Evolutionary conservation across 2,329 filamentous ascomycete genomes (phyloP), one percentile per base, ranked within the genome.

Genomic region (Aspergillus sp.): DNA sequence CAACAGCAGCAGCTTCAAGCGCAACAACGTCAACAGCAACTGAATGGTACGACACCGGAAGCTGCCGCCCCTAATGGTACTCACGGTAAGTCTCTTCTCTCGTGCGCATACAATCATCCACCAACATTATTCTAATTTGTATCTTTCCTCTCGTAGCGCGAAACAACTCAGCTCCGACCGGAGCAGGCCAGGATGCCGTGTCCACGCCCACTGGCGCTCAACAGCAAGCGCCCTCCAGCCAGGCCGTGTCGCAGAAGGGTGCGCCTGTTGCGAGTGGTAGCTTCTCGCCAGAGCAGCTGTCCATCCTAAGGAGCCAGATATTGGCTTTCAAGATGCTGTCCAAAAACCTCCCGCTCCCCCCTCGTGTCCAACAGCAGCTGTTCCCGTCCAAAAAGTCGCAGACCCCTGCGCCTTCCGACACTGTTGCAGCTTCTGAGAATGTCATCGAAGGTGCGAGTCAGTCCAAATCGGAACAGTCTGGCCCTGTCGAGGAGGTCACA

Each of bases 251-350:
- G 10, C 65, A 67, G 23, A 69, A 72, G 51, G 64, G 61, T 32
- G 67, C 60, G 4, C 58, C 64, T 6, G 61, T 62, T 34, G 58
- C 67, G n/a, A 64, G 65, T 42, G 80, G 81, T 47, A 85, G 85
- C 56, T 92, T 96, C 68, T 87, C 86, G 11, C 81, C 83, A 20
- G 88, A 94, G 52, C 94, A 99, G 69, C 77, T 96, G 43, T 80
- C 82, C 20, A 84, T 89, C 41, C 77, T 99, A 9, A 82, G 90
- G 55, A 87, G 89, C 59, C 94, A 99, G 70, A 96, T 97, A 47
- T 81, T 88, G 62, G 92, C 93, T 0, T 97, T 97, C 75, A 95
- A 95, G 73, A 81, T 91, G 60, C 79, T 99, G 3, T 88, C 89
- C 4, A 95, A 94, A 72, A 96, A 96, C 61, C 80, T 88, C 13